Conservation (phyloP, 768 basidiomycete genomes). For the Russula lepida region DNA sequence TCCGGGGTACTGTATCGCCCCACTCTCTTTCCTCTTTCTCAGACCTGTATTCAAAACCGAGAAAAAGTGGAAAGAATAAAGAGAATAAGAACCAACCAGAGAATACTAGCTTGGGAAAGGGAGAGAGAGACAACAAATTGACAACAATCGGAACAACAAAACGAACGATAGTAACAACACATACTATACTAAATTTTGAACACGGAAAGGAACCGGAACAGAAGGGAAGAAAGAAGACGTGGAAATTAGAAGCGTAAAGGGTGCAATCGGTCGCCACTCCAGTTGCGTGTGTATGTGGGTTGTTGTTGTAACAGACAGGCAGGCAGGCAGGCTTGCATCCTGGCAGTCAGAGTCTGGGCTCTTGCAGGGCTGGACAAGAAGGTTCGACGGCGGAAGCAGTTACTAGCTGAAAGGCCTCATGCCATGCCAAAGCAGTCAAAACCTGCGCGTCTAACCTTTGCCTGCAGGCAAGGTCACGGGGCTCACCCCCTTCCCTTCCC, state of each 20-base stretch:
- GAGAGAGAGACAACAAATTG: too few relatives aligned
- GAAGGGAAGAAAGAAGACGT: not conserved
- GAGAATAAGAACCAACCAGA: not conserved
- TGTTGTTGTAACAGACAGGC: not conserved
- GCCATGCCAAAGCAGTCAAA: conserved; percentile 6
- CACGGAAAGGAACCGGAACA: conserved; percentile 16
- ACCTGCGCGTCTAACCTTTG: not conserved
- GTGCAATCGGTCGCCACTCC: not conserved
- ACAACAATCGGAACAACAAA: not conserved
- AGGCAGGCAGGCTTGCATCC: not conserved
- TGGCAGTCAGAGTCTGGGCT: too few relatives aligned
- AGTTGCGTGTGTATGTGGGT: not conserved
- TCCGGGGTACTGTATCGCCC: not conserved
- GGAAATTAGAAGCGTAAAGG: not conserved
- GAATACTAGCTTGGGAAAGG: not conserved
- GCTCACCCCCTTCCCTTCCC: not conserved
- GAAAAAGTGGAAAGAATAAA: not conserved
- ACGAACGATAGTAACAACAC: not conserved
- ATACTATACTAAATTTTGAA: not conserved
- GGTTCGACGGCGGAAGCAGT: conserved; percentile 9
- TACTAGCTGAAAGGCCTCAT: not conserved
- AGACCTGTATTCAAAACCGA: not conserved
- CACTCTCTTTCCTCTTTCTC: not conserved
- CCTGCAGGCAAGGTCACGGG: conserved; percentile 14
- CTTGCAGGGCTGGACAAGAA: not conserved